Conservation (phyloP, 139 green algal species). For the Tetradesmus obliquus region DNA sequence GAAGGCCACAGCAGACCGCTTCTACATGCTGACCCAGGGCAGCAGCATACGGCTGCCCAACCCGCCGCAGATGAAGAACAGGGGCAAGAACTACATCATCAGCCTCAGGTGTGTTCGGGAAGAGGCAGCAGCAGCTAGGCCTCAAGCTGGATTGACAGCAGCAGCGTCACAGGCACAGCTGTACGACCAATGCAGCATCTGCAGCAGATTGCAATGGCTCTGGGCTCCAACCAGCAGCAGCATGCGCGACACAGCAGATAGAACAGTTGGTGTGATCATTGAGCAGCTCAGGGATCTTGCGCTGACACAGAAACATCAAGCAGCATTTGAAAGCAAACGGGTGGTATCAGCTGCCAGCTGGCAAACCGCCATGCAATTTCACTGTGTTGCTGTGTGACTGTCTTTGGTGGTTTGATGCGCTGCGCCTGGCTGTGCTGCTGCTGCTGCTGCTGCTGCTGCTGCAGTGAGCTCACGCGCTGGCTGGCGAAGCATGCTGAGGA, state of each 20-base stretch:
- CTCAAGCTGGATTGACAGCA: not conserved
- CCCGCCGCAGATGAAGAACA: constrained; percentile 84
- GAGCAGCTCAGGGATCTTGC: too few species aligned
- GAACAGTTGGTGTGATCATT: too few species aligned
- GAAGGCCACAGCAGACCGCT: constrained; percentile 48
- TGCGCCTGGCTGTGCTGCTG: not conserved
- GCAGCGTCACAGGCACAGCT: not conserved
- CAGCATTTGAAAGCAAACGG: too few species aligned
- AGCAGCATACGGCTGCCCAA: constrained; percentile 49
- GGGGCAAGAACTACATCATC: constrained; percentile 89
- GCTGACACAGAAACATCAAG: too few species aligned
- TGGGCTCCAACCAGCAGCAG: not conserved
- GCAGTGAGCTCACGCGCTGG: constrained; percentile 84
- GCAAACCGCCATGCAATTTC: too few species aligned
- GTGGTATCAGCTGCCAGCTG: too few species aligned
- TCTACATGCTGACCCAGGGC: constrained; percentile 54
- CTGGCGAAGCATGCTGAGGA: constrained; percentile 83
- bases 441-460: constrained; percentile 24
- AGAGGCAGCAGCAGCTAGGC: not conserved
- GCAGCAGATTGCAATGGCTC: not conserved
- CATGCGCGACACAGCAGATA: too few species aligned
- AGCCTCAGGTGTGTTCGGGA: constrained; percentile 75
- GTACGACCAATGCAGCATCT: not conserved
- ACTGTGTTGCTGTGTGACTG: too few species aligned
- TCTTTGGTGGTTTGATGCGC: not conserved